phyloP scores from a whole-genome alignment of 495 filamentous ascomycete genomes.

The Talaromyces borbonicus region DNA sequence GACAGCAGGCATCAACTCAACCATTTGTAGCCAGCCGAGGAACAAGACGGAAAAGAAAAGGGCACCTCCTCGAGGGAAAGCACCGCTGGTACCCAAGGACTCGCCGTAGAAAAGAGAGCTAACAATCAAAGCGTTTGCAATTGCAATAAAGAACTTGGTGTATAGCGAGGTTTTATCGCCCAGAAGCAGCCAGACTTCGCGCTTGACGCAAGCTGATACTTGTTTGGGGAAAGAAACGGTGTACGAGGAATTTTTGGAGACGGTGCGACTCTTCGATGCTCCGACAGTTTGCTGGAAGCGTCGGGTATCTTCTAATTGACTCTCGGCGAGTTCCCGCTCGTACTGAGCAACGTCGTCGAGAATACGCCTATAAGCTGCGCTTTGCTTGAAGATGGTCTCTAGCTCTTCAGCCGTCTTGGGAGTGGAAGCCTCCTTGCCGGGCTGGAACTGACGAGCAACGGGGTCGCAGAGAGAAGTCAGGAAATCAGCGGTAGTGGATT shows the following conservation, averaged over 20 bases:
- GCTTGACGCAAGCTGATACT: slow-evolving; percentile 57
- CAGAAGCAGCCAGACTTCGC: slow-evolving; percentile 67
- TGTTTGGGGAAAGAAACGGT: slow-evolving; percentile 62
- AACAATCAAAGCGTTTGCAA: slow-evolving; percentile 65
- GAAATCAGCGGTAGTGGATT: slow-evolving; percentile 66
- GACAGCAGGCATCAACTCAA: slow-evolving; percentile 61
- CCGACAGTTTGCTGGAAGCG: slow-evolving; percentile 60
- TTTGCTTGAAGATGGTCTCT: slow-evolving; percentile 47
- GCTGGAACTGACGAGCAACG: slow-evolving; percentile 53
- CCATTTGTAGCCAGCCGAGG: slow-evolving; percentile 65
- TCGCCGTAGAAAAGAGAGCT: slow-evolving; percentile 64
- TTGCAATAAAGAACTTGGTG: slow-evolving; percentile 70
- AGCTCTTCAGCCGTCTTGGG: slow-evolving; percentile 56
- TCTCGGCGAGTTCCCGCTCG: slow-evolving; percentile 49
- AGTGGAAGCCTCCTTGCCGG: slow-evolving; percentile 52
- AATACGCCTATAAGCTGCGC: slow-evolving; percentile 42
- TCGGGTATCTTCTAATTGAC: slow-evolving; percentile 51
- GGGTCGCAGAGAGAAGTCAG: slow-evolving; percentile 70
- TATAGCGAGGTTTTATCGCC: slow-evolving; percentile 64
- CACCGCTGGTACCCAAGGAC: slow-evolving; percentile 51
- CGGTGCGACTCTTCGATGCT: slow-evolving; percentile 57
- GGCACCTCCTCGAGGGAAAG: slow-evolving; percentile 58
- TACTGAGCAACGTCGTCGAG: slow-evolving; percentile 48
- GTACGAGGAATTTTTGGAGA: slow-evolving; percentile 58
- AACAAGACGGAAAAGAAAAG: slow-evolving; percentile 68